These are phyloP conservation scores for Xenoacremonium recifei DNA, from an alignment of 2,329 filamentous ascomycete genomes.

Conservation along the genomic window DNA sequence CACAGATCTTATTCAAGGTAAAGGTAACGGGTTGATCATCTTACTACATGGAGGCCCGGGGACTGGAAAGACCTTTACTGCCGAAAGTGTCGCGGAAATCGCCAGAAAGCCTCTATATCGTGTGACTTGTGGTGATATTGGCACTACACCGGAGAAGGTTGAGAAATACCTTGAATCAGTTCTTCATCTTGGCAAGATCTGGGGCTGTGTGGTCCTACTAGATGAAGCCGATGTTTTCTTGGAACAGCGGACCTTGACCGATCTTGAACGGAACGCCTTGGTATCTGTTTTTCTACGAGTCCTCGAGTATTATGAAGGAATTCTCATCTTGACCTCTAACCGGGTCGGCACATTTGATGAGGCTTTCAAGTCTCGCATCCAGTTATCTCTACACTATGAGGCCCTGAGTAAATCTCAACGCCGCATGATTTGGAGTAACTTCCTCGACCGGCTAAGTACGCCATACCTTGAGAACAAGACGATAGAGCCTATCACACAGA, in stretches of 20 bases:
- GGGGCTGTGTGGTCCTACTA: slow-evolving; percentile 23
- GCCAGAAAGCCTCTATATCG: slow-evolving; percentile 7
- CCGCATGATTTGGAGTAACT: slow-evolving; percentile 29
- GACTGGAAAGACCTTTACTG: slow-evolving; percentile 9
- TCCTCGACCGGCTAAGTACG: slow-evolving; percentile 18
- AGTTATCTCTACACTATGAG: slow-evolving; percentile 32
- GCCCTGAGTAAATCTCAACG: slow-evolving; percentile 21
- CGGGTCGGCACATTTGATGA: slow-evolving; percentile 35
- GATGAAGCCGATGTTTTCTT: slow-evolving; percentile 25
- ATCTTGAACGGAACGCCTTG: slow-evolving; percentile 24
- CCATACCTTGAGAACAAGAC: slow-evolving; percentile 1
- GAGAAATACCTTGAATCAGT: slow-evolving; percentile 11
- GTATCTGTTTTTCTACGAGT: slow-evolving; percentile 33
- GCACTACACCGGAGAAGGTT: slow-evolving; percentile 7
- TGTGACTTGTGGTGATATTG: slow-evolving; percentile 12
- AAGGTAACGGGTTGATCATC: slow-evolving; percentile 29
- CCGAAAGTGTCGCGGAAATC: slow-evolving; percentile 9
- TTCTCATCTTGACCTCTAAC: slow-evolving; percentile 36
- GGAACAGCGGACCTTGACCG: slow-evolving; percentile 16
- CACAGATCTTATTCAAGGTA: slow-evolving; percentile 32
- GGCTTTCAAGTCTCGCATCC: slow-evolving; percentile 35
- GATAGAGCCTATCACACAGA: background rate
- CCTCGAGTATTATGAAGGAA: slow-evolving; percentile 35
- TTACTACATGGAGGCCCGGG: slow-evolving; percentile 27
- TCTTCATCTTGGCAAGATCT: slow-evolving; percentile 9